Conservation (phyloP, 495 filamentous ascomycete genomes). For the Lasiosphaeria ovina region DNA sequence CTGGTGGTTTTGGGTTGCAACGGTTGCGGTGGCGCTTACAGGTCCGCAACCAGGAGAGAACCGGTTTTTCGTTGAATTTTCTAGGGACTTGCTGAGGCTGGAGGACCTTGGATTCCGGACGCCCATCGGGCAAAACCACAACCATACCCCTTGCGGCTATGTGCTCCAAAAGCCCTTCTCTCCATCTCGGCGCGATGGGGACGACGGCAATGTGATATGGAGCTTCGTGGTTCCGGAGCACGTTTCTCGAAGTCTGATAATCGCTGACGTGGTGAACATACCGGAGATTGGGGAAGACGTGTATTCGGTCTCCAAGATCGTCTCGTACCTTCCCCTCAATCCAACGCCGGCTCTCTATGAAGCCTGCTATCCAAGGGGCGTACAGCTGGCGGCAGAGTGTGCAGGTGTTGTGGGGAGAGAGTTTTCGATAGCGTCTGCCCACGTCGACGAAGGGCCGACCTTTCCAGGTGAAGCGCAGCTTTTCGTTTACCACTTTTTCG, state of each 20-base stretch:
- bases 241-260: slow-evolving; percentile 17
- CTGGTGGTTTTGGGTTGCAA: slow-evolving; percentile 18
- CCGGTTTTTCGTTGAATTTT: slow-evolving; percentile 15
- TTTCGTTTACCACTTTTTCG: slow-evolving; percentile 10
- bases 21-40: slow-evolving; percentile 14
- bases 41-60: slow-evolving; percentile 15
- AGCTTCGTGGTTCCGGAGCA: slow-evolving; percentile 18
- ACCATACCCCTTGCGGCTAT: slow-evolving; percentile 19
- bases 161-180: slow-evolving; percentile 17
- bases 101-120: slow-evolving; percentile 18
- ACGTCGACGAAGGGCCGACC: slow-evolving; percentile 14
- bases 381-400: slow-evolving; percentile 21
- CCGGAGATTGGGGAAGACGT: slow-evolving; percentile 22
- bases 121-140: slow-evolving; percentile 17
- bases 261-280: slow-evolving; percentile 18
- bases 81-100: slow-evolving; percentile 17
- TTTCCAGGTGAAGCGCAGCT: slow-evolving; percentile 10
- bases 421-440: slow-evolving; percentile 18
- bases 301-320: slow-evolving; percentile 18
- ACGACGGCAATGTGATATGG: slow-evolving; percentile 24
- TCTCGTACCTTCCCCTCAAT: slow-evolving; percentile 13
- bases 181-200: slow-evolving; percentile 17
- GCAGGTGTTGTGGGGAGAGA: slow-evolving; percentile 13
- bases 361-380: slow-evolving; percentile 20
- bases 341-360: slow-evolving; percentile 15